Conservation (phyloP, 257 asterid genomes). For the Sherardia arvensis region DNA sequence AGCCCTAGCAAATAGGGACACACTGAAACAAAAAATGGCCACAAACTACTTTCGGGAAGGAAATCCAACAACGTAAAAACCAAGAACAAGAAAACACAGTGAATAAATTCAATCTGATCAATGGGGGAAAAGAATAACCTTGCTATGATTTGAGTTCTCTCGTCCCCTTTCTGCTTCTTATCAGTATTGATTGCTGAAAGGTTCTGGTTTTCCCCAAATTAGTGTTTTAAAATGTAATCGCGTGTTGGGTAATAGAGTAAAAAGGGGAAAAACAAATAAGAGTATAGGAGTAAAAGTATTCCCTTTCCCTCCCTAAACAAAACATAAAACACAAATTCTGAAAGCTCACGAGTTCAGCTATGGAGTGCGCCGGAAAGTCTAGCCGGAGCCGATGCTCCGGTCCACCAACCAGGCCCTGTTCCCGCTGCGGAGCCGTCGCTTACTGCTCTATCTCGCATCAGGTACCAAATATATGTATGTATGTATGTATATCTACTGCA, state of each 20-base stretch:
- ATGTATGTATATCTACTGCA: neutral
- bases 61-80: neutral
- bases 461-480: constrained; percentile 30
- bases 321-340: neutral
- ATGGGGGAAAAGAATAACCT: neutral
- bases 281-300: too few relatives aligned
- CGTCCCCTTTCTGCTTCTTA: too few relatives aligned
- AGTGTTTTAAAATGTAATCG: too few relatives aligned
- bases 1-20: neutral
- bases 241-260: too few relatives aligned
- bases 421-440: constrained; percentile 68
- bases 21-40: neutral
- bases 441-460: constrained; percentile 91
- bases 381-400: constrained; percentile 64
- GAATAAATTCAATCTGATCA: too few relatives aligned
- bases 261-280: too few relatives aligned
- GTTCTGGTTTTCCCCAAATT: neutral
- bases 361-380: constrained; percentile 94
- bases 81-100: too few relatives aligned
- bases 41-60: neutral
- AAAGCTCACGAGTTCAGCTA: constrained; percentile 4
- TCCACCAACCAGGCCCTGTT: constrained; percentile 56
- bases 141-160: too few relatives aligned
- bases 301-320: neutral
- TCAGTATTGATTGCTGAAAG: too few relatives aligned